Evolutionary conservation across 2,329 filamentous ascomycete genomes (phyloP), one percentile per base, ranked within the genome.

Genomic region (Fusarium heterosporum): DNA sequence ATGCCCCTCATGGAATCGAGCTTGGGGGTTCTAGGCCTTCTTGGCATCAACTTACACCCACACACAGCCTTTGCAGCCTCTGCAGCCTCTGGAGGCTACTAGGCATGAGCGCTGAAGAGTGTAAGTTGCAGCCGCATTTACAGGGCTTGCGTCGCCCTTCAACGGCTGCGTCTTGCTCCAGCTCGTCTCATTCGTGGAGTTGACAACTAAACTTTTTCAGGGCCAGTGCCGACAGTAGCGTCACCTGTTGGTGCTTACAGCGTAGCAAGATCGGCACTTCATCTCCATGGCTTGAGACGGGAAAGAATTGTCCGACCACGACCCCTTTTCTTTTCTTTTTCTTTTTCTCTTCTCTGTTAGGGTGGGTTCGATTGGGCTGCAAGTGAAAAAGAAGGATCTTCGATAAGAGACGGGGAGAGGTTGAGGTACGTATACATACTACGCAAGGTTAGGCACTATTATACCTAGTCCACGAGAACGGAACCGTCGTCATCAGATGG

Each of bases 171-270:
- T 30, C n/a, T 47, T 56, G 28, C 6, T 48, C 22, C 26, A 16
- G 34, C n/a, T 36, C 34, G 34, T 62, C 59, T 50, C 47, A 62
- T 62, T 62, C 57, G 59, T 56, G 57, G 59, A 61, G 19, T 17
- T 6, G 17, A 4, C 16, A 11, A 25, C 17, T 46, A 47, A 40
- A 47, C 42, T 36, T 59, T 46, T 41, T 46, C 52, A 47, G 30
- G 61, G 45, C 40, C 39, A 66, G 55, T 68, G 61, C 65, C 65
- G 65, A 60, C 55, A 68, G 64, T 61, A 68, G 64, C 66, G 64
- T 50, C 41, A 32, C 50, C 16, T 17, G 26, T 51, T 53, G 46
- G 45, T 43, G 55, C 29, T 32, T 63, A 42, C 25, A 53, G 48
- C 22, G 48, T 69, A 47, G 55, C 49, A 65, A 16, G 65, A 69